These are phyloP conservation scores for Corchorus olitorius DNA, from an alignment of 345 rosid species.

Conservation along the genomic window DNA sequence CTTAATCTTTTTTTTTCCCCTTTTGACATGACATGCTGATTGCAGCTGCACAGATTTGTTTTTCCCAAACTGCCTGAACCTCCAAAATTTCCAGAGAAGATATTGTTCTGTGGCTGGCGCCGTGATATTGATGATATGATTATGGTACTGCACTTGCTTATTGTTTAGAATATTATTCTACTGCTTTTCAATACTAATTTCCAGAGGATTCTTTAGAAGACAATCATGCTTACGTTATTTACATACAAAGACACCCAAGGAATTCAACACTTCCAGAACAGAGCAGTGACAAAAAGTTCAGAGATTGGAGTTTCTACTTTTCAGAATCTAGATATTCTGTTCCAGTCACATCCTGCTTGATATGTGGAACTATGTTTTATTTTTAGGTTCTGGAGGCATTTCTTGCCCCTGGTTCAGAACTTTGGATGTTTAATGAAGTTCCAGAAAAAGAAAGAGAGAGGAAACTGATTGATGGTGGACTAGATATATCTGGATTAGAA, in stretches of 20 bases:
- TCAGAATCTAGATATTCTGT: neutral
- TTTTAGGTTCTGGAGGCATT: conserved; percentile 83
- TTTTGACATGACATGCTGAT: conserved; percentile 8
- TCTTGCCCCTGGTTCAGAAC: conserved; percentile 87
- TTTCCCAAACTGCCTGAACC: conserved; percentile 68
- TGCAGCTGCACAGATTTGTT: conserved; percentile 55
- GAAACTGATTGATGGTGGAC: conserved; percentile 78
- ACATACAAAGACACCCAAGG: no score
- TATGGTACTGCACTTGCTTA: conserved; percentile 44
- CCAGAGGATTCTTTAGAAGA: neutral
- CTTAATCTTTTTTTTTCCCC: no score
- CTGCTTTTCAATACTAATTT: neutral
- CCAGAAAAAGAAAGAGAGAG: conserved; percentile 81
- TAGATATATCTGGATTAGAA: conserved; percentile 50
- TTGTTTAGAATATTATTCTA: neutral
- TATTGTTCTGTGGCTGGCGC: conserved; percentile 94
- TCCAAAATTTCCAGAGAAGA: conserved; percentile 90
- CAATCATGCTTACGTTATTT: neutral
- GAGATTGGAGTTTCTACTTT: neutral
- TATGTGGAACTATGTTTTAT: conserved; percentile 10
- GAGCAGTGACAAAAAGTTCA: neutral
- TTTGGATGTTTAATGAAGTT: conserved; percentile 96
- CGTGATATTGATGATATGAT: conserved; percentile 98
- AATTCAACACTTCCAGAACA: neutral
- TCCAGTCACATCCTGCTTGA: neutral